These are phyloP conservation scores for Pelargonium citronellum DNA, from an alignment of 441 rosid species.

Conservation along the genomic window DNA sequence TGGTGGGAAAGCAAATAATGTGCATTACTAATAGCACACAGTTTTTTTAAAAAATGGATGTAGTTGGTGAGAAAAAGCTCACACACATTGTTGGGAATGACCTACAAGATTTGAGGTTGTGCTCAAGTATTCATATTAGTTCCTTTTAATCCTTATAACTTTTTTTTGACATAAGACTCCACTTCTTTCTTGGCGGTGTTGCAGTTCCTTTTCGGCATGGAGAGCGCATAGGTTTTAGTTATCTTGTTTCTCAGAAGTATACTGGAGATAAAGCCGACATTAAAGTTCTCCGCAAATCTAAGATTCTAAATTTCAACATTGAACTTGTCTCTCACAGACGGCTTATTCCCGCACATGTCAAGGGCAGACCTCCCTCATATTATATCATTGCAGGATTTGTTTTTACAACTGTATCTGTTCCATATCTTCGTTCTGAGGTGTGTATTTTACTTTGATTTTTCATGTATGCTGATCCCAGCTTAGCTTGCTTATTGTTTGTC, in stretches of 20 bases:
- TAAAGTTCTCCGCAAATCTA: constrained; percentile 64
- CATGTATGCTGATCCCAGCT: too few species aligned
- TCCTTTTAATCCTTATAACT: neutral
- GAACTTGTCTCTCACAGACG: constrained; percentile 72
- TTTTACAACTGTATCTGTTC: constrained; percentile 79
- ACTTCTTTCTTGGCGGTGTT: constrained; percentile 16
- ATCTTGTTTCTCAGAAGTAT: constrained; percentile 85
- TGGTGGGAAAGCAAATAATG: neutral
- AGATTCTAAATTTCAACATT: constrained; percentile 49
- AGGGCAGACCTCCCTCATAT: constrained; percentile 70
- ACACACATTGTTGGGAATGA: neutral
- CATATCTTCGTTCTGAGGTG: constrained; percentile 89
- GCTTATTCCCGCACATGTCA: constrained; percentile 69
- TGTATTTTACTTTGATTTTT: too few species aligned
- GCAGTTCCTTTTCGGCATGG: constrained; percentile 90
- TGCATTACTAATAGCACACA: neutral
- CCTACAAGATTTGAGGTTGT: neutral
- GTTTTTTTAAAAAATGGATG: too few species aligned
- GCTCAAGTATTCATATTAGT: neutral
- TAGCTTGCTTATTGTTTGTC: too few species aligned
- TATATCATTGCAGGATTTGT: constrained; percentile 89
- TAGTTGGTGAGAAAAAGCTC: neutral
- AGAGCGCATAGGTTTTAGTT: constrained; percentile 90
- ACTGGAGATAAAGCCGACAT: constrained; percentile 69
- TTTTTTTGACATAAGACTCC: neutral